Base-by-base conservation (phyloP, 2,329 filamentous ascomycete genomes). In the Microdochium nivale region DNA sequence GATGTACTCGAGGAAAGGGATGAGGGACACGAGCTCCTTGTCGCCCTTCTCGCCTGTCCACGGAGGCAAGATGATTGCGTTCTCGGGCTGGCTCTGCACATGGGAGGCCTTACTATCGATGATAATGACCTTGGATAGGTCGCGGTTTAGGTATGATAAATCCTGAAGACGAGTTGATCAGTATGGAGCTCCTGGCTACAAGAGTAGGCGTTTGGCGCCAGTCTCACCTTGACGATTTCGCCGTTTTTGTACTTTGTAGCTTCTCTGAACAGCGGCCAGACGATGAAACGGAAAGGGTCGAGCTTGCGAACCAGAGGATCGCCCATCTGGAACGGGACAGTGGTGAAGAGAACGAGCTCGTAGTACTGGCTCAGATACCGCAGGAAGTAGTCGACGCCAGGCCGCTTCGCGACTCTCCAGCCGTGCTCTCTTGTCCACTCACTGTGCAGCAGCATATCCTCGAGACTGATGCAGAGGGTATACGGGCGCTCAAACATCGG, bases 321-420 rank as follows among this genome's bases (percentile, higher is more conserved):
- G 25, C 85, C 92, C 65, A 89, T 87, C 63, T 83, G 84, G 63
- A 84, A 89, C 1, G 92, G 90, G 47, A 94, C 86, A 37, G 82
- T 88, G 30, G 94, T 99, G 74, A 97, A 99, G 57, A 99, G 83
- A 50, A 97, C 94, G 51, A 99, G 78, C 70, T 99, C 94, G 66
- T 96, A 99, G 78, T 99, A 97, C 69, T 96, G 91, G 70, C 88
- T 92, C 48, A 99, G 80, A 69, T 99, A 99, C 64, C 89, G 88
- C 57, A 99, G 74, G 74, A 99, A 99, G 74, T 99, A 99, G 72
- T 99, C 94, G 55, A 95, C 81, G 47, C 94, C 94, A 33, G 94
- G 94, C 49, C 94, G 83, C 75, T 99, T 99, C 25, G 94, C 94
- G 55, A 95, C 80, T 59, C 92, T 84, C 90, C 94, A 99, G 53